These are phyloP conservation scores for Lindgomyces ingoldianus DNA, from an alignment of 495 filamentous ascomycete genomes.

Conservation along the genomic window DNA sequence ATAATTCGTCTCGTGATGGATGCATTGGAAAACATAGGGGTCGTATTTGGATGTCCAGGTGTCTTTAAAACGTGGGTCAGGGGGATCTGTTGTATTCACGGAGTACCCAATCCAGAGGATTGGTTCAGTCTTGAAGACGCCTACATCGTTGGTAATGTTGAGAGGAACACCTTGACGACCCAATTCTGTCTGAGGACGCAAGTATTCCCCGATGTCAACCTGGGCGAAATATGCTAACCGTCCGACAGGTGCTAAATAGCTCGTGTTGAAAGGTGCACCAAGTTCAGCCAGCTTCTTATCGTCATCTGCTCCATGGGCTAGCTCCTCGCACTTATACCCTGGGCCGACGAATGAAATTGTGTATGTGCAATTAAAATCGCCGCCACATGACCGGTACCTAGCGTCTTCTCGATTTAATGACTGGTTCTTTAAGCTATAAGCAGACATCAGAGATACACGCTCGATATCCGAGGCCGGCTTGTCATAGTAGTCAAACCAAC, in stretches of 20 bases:
- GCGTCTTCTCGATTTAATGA: slow-evolving; percentile 26
- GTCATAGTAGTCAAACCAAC: slow-evolving; percentile 43
- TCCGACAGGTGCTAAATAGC: slow-evolving; percentile 38
- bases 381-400: slow-evolving; percentile 21
- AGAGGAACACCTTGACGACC: slow-evolving; percentile 1
- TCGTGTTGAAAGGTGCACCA: slow-evolving; percentile 30
- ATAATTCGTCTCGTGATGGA: slow-evolving; percentile 42
- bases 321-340: slow-evolving; percentile 43
- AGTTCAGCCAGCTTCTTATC: slow-evolving; percentile 6
- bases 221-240: slow-evolving; percentile 35
- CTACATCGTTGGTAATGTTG: slow-evolving; percentile 26
- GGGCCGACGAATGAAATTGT: slow-evolving; percentile 39
- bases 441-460: slow-evolving; percentile 37
- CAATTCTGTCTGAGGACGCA: slow-evolving; percentile 9
- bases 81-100: slow-evolving; percentile 35
- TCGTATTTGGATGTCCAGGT: slow-evolving; percentile 37
- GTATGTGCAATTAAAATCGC: slow-evolving; percentile 45
- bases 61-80: slow-evolving; percentile 4
- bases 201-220: slow-evolving; percentile 35
- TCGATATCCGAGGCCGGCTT: slow-evolving; percentile 37
- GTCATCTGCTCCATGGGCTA: slow-evolving; percentile 23
- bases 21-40: slow-evolving; percentile 39
- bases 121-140: slow-evolving; percentile 42
- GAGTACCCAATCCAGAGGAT: slow-evolving; percentile 44
- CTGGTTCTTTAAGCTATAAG: slow-evolving; percentile 23